Base-by-base conservation (phyloP, 108 stramenopile species). In the Nannochloropsis oceanica region DNA sequence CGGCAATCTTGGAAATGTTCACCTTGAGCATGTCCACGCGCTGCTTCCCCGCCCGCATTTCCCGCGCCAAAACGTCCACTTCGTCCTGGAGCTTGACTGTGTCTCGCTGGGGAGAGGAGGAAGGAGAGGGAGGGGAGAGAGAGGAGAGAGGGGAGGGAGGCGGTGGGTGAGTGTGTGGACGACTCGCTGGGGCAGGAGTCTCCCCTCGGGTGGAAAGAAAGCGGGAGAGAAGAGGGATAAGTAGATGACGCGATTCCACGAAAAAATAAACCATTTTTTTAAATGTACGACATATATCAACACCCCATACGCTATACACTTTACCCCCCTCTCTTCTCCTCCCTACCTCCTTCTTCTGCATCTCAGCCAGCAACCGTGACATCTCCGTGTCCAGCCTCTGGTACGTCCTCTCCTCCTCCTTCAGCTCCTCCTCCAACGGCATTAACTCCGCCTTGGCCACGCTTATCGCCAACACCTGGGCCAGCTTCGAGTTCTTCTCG, bases 381-480 rank as follows among this genome's bases (percentile, higher is more conserved):
- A 88, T 83, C 26, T 81, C 84, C 84, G 84, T 84, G 43, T 85
- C 87, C 26, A 80, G 44, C 83, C 83, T 84, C 44, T 50, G 50
- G 22, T 87, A 83, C 83, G 44, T 44, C 26, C 59, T 43, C 81
- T 81, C 81, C 50, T 84, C 83, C 18, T 84, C 80, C 50, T 44
- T 43, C 26, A 83, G 14, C 26, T 80, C 79, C 13, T 50, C 43
- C 42, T 83, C 79, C 44, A 87, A 25, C 80, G 89, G 90, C 59
- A 92, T 7, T 9, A 73, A 84, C 25, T 80, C 86, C 13, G 84
- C 89, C 84, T 93, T 90, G 0, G 95, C 92, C 46, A 80, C 86
- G 24, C 84, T 89, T 86, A 93, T 84, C 18, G 88, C 88, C 20
- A 86, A 81, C 84, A 93, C 91, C 12, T 95, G 94, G 26, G 80